phyloP scores from a whole-genome alignment of 305 asterid species.

The Fraxinus paxiana region DNA sequence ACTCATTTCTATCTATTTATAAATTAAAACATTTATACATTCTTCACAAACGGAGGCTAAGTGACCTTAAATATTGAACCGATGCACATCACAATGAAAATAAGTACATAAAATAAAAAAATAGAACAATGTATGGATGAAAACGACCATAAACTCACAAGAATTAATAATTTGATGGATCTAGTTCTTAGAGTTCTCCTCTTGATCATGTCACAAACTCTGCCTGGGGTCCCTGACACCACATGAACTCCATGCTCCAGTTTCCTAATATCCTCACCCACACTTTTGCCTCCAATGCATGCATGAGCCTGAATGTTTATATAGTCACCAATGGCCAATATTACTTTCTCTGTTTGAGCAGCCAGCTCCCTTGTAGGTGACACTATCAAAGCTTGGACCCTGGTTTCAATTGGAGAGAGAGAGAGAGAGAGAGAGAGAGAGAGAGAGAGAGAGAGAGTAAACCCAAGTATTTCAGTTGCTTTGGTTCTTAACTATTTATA shows the following conservation, averaged over 20 bases:
- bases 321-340: slow-evolving; percentile 74
- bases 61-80: background rate
- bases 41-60: background rate
- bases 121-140: background rate
- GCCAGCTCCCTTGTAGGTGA: slow-evolving; percentile 96
- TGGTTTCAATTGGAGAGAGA: slow-evolving; percentile 13
- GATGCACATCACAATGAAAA: background rate
- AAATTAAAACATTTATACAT: no score
- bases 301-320: slow-evolving; percentile 82
- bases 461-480: background rate
- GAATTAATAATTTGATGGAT: slow-evolving; percentile 62
- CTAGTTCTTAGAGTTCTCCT: slow-evolving; percentile 78
- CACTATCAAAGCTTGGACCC: slow-evolving; percentile 89
- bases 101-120: background rate
- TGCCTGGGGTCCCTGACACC: slow-evolving; percentile 92
- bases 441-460: background rate
- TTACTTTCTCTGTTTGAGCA: slow-evolving; percentile 80
- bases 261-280: slow-evolving; percentile 82
- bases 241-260: slow-evolving; percentile 93
- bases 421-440: background rate
- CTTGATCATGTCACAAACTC: slow-evolving; percentile 93
- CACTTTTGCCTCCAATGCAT: slow-evolving; percentile 89
- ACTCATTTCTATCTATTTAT: background rate
- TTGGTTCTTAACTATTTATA: background rate
- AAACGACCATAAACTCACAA: slow-evolving; percentile 40